Conservation (phyloP, 1,284 basidiomycete genomes). For the Puccinia brachypodii region DNA sequence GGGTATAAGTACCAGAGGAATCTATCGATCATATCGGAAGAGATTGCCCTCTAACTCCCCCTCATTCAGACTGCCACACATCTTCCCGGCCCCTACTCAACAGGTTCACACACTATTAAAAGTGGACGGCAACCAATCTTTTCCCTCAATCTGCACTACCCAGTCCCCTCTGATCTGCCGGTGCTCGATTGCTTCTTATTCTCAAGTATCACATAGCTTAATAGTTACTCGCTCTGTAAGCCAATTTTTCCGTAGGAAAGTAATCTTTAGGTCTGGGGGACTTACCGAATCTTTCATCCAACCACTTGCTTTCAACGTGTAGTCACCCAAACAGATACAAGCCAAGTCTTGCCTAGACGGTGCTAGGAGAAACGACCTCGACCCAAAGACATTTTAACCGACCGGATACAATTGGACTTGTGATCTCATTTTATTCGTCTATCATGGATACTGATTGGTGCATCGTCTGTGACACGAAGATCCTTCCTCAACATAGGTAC, state of each 20-base stretch:
- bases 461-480: conserved; percentile 7
- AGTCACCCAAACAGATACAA: not conserved
- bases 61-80: not conserved
- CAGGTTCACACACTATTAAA: not conserved
- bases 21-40: not conserved
- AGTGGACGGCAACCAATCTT: not conserved
- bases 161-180: not conserved
- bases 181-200: not conserved
- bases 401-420: not conserved
- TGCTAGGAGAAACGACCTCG: not conserved
- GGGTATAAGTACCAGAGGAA: conserved; percentile 10
- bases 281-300: not conserved
- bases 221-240: not conserved
- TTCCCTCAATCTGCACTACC: not conserved
- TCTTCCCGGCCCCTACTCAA: not conserved
- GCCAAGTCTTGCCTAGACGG: not conserved
- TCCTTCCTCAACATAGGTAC: not conserved
- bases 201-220: not conserved
- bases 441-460: conserved; percentile 19
- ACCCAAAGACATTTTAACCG: not conserved
- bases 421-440: not conserved
- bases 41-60: not conserved
- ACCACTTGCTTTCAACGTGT: not conserved
- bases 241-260: not conserved
- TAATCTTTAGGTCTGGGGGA: not conserved